phyloP scores from a whole-genome alignment of 2,329 filamentous ascomycete genomes.

The Colletotrichum magnum region DNA sequence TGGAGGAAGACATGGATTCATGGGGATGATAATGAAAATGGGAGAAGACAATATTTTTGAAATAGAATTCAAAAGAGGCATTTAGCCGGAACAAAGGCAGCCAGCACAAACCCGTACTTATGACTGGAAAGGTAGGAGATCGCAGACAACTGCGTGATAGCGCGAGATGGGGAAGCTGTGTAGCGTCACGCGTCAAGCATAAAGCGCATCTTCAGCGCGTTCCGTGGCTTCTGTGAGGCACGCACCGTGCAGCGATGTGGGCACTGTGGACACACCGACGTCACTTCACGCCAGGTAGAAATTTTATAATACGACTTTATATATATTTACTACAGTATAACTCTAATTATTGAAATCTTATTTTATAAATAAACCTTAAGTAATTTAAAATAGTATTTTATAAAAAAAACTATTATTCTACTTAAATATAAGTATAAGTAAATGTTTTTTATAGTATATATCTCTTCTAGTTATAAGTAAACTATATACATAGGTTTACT shows the following conservation, averaged over 20 bases:
- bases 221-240: conserved; percentile 1
- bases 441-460: too few relatives aligned
- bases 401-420: too few relatives aligned
- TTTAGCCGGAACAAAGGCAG: conserved; percentile 8
- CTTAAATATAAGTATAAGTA: too few relatives aligned
- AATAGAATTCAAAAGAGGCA: neutral
- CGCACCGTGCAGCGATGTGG: neutral
- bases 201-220: conserved; percentile 29
- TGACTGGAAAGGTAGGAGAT: neutral
- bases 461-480: too few relatives aligned
- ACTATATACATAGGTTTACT: too few relatives aligned
- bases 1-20: conserved; percentile 41
- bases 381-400: too few relatives aligned
- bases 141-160: neutral
- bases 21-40: conserved; percentile 11
- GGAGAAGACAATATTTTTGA: neutral
- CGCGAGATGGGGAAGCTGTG: neutral
- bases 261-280: too few relatives aligned
- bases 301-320: too few relatives aligned
- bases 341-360: too few relatives aligned
- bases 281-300: too few relatives aligned
- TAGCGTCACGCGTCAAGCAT: conserved; percentile 33
- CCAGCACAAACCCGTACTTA: neutral
- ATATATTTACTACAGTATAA: too few relatives aligned
- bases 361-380: too few relatives aligned